These are phyloP conservation scores for Tuber magnatum DNA, from an alignment of 495 filamentous ascomycete species.

Conservation along the genomic window DNA sequence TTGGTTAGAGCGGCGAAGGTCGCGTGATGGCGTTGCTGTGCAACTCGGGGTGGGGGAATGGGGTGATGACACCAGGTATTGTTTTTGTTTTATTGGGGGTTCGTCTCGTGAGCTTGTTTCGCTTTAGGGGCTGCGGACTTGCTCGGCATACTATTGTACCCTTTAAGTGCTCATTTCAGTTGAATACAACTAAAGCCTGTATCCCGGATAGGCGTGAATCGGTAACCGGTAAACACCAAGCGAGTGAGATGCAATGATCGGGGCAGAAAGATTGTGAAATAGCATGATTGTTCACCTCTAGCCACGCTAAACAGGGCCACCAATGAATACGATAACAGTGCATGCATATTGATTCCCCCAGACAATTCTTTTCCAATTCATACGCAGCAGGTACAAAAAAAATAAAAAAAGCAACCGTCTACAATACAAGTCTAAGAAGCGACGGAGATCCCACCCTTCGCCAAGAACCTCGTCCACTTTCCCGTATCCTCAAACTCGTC, in stretches of 20 bases:
- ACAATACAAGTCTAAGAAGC: background rate
- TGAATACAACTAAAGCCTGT: background rate
- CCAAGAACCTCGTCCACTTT: slow-evolving; percentile 3
- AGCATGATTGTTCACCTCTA: background rate
- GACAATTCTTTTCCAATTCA: background rate
- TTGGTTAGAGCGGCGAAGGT: background rate
- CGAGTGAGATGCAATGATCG: background rate
- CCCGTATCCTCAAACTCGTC: slow-evolving; percentile 19
- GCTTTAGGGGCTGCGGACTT: background rate
- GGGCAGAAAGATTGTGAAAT: background rate
- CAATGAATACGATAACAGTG: background rate
- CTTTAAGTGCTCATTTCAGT: background rate
- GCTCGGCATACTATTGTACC: background rate
- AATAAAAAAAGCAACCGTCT: background rate
- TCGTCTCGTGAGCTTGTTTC: background rate
- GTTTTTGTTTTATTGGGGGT: background rate
- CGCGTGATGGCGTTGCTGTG: background rate
- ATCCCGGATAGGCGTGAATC: background rate
- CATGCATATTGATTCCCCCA: background rate
- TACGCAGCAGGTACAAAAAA: background rate
- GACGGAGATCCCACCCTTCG: background rate
- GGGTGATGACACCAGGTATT: background rate
- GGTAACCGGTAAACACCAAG: background rate
- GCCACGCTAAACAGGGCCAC: background rate
- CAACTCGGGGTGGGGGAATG: background rate